Evolutionary conservation across 768 basidiomycete genomes (phyloP), one percentile per base, ranked within the genome.

Genomic region (Mycena kentingensis): DNA sequence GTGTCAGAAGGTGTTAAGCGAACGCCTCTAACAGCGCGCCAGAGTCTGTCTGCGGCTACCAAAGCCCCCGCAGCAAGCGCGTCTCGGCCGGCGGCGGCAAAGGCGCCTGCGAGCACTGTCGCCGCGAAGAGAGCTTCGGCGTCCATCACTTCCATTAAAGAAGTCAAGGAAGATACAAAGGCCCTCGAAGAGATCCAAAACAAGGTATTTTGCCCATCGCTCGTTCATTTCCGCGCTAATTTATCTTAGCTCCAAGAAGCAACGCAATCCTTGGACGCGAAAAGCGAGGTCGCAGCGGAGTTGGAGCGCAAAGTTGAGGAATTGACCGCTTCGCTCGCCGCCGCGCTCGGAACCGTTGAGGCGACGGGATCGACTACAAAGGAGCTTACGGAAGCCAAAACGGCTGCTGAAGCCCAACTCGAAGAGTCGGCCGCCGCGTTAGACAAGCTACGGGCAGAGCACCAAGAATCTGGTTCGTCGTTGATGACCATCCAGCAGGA

Each of bases 71-170:
- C 64, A 32, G 32, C 71, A 24, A 44, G 67, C 35, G 42, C 70
- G 6, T 65, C 73, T 1, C 72, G 73, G 26, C 63, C 72, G 5
- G 32, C 50, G 38, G 38, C 60, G 16, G 19, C 64, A 13, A 63
- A 53, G 49, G 41, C 56, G 26, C 60, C 72, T 49, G 63, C 74
- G 24, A 55, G 74, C 15, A 60, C 70, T 37, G 58, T 69, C 46
- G 62, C 72, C 25, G 60, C 73, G 8, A 79, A 73, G 49, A 66
- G 80, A 16, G 67, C 79, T 25, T 62, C 80, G 32, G 71, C 76
- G 22, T 90, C 89, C 13, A 83, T 90, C 42, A 78, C 86, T n/a
- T 89, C 89, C 8, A 83, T 90, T 52, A 79, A 77, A 52, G 90
- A 90, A 60, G 73, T 85, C 16, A 81, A 78, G 55, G 85, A 84